These are phyloP conservation scores for Dendrobium officinale DNA, from an alignment of 106 monocot genomes.

Conservation along the genomic window DNA sequence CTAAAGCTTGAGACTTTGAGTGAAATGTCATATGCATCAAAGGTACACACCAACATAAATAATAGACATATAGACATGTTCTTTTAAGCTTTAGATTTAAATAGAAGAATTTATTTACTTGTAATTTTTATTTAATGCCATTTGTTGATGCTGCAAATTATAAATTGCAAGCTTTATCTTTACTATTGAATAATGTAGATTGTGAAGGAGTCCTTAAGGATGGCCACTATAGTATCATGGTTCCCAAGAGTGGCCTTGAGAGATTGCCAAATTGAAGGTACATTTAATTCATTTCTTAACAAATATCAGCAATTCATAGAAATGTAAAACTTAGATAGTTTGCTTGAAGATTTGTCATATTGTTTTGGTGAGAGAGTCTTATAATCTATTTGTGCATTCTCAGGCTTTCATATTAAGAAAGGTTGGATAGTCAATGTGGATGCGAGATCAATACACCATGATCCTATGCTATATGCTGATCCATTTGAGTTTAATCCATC, in stretches of 20 bases:
- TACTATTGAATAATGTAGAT: slow-evolving; percentile 16
- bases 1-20: slow-evolving; percentile 38
- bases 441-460: slow-evolving; percentile 60
- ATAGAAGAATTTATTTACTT: background rate
- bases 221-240: slow-evolving; percentile 83
- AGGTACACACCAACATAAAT: slow-evolving; percentile 23
- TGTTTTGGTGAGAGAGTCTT: too few relatives aligned
- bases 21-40: slow-evolving; percentile 59
- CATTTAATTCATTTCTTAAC: background rate
- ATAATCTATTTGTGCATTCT: background rate
- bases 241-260: slow-evolving; percentile 70
- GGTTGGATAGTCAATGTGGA: slow-evolving; percentile 81
- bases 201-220: slow-evolving; percentile 76
- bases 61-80: background rate
- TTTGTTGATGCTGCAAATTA: background rate
- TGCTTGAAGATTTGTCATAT: too few relatives aligned
- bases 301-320: background rate
- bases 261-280: slow-evolving; percentile 71
- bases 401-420: slow-evolving; percentile 65
- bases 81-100: background rate
- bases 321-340: background rate
- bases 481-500: slow-evolving; percentile 57
- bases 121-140: background rate
- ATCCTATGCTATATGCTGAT: slow-evolving; percentile 36
- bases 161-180: background rate